These are phyloP conservation scores for Tolypocladium tundrense DNA, from an alignment of 2,329 filamentous ascomycete species.

Conservation along the genomic window DNA sequence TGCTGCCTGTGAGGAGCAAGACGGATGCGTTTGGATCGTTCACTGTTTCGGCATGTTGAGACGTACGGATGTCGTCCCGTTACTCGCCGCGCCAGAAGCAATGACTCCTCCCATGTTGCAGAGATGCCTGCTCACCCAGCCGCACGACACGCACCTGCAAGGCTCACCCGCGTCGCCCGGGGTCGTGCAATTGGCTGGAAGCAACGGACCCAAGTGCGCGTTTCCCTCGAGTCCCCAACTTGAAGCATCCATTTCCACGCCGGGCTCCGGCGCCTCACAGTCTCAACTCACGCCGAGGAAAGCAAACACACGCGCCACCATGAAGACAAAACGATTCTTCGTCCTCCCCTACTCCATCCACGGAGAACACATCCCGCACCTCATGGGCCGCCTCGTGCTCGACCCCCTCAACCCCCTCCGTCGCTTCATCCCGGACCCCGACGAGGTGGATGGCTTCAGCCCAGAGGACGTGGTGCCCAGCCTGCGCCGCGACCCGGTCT, in stretches of 20 bases:
- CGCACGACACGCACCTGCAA: too few relatives aligned
- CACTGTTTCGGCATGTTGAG: too few relatives aligned
- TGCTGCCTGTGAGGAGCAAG: too few relatives aligned
- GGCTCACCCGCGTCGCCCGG: too few relatives aligned
- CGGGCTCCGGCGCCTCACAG: not conserved
- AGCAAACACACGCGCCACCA: not conserved
- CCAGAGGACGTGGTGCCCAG: not conserved
- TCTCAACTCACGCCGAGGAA: not conserved
- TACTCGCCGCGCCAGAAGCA: too few relatives aligned
- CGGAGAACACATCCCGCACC: not conserved
- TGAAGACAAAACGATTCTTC: not conserved
- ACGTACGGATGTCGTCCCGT: too few relatives aligned
- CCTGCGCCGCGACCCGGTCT: not conserved
- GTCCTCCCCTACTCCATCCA: not conserved
- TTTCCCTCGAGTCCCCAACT: not conserved
- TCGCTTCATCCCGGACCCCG: not conserved
- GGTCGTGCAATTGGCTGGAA: too few relatives aligned
- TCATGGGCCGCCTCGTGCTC: not conserved
- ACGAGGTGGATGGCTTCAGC: not conserved
- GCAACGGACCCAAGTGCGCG: too few relatives aligned
- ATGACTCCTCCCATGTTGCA: too few relatives aligned
- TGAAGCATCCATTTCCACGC: not conserved
- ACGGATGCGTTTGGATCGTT: too few relatives aligned
- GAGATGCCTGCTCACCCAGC: too few relatives aligned
- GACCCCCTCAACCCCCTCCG: not conserved